Percentiles rank a stretch among this genome's conserved stretches.
These are phyloP conservation scores for Picea sitchensis DNA, from an alignment of 75 land plant genomes.

Conservation along the genomic window DNA sequence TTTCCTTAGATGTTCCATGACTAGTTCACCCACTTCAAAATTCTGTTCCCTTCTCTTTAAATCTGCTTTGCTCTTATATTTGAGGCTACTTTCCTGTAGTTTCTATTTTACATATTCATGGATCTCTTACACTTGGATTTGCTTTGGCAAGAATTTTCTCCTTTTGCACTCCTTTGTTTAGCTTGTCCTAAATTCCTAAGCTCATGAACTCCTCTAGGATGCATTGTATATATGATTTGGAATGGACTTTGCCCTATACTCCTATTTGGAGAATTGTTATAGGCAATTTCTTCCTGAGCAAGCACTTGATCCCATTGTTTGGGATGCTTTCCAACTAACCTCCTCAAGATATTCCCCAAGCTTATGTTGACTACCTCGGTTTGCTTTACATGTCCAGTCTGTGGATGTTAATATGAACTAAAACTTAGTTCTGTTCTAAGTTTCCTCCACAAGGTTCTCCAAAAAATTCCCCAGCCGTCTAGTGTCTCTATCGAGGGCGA, in stretches of 20 bases:
- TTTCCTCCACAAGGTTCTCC: not conserved
- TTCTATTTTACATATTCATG: not conserved
- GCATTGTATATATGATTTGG: not conserved
- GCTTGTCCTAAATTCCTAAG: not conserved
- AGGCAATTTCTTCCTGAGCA: not conserved
- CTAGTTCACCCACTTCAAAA: not conserved
- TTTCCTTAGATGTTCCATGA: not conserved
- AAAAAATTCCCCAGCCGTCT: not conserved
- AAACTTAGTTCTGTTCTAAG: not conserved
- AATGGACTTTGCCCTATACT: not conserved
- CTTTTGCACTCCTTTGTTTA: not conserved
- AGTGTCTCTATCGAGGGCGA: not conserved
- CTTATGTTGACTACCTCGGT: not conserved
- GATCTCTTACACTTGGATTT: not conserved
- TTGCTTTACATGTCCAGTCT: not conserved
- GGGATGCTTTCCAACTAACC: not conserved
- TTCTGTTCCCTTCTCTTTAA: not conserved
- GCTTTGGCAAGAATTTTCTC: not conserved
- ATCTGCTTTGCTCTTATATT: not conserved
- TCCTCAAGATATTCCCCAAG: not conserved
- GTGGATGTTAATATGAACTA: not conserved
- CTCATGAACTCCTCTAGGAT: not conserved
- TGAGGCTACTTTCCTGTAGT: not conserved
- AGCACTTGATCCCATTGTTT: not conserved
- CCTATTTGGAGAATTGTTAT: not conserved